Base-by-base conservation (phyloP, 345 rosid species). In the Gossypium herbaceum region DNA sequence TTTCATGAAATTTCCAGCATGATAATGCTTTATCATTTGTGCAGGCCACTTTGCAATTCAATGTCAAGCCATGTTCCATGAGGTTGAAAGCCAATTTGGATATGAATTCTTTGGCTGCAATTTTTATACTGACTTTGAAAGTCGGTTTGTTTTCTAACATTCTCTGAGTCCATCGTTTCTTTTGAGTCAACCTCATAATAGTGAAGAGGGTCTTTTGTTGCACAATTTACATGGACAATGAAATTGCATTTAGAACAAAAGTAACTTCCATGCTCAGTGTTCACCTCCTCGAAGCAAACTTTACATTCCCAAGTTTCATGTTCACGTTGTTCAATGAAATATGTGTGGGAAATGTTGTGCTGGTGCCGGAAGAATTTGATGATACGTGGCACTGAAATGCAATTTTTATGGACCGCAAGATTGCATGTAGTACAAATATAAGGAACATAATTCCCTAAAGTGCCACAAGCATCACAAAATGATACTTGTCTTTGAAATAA, bases 201-300 rank as follows among this genome's bases (percentile, higher is more conserved):
- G 17, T 0, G 7, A 16, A 0, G 2, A 17, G 13, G 2, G 7
- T 17, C 0, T 2, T 62, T 29, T 24, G 57, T 73, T 57, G 78
- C 82, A 57, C 82, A 82, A 15, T 19, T 68, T 0, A 74, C 68
- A 41, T 82, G 80, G 56, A 63, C 80, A 25, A 61, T 47, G 4
- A 41, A 82, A 25, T 76, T 63, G 34, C 78, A 75, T 1, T 66
- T 55, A 1, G 34, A 6, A 19, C 82, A 82, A 17, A n/a, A 64
- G 68, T 64, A 64, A n/a, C 68, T n/a, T 12, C 68, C 68, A 17
- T 34, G 22, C 22, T 63, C 48, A 8, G 5, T 17, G 12, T 34
- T 63, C 68, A 63, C 48, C 22, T 17, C 24, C 13, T 63, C 68
- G 11, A 7, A 7, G 45, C 68, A 63, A 34, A 16, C 0, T 34